phyloP scores from a whole-genome alignment of 2,329 filamentous ascomycete genomes.

The Aspergillus eucalypticola region DNA sequence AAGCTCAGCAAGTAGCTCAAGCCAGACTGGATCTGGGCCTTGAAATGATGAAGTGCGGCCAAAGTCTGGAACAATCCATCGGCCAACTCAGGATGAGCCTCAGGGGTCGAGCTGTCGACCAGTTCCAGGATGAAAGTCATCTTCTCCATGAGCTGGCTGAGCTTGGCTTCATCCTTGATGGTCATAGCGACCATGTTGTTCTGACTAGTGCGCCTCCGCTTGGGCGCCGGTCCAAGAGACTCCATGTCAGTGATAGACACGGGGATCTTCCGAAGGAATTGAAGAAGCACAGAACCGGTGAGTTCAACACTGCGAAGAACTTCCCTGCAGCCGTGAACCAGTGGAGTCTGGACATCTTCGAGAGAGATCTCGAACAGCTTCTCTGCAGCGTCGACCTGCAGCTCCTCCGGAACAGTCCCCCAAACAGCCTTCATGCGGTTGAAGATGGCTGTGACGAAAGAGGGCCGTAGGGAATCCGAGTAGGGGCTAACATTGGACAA shows the following conservation, averaged over 20 bases:
- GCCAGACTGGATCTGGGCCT: slow-evolving; percentile 77
- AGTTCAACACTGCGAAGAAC: slow-evolving; percentile 73
- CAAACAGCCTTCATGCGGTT: slow-evolving; percentile 70
- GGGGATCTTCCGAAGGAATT: slow-evolving; percentile 73
- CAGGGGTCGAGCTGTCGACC: slow-evolving; percentile 76
- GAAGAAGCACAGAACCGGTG: slow-evolving; percentile 68
- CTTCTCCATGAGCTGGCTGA: slow-evolving; percentile 69
- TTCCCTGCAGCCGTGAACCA: slow-evolving; percentile 54
- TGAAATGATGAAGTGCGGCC: slow-evolving; percentile 83
- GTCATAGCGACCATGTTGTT: slow-evolving; percentile 65
- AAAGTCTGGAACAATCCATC: slow-evolving; percentile 79
- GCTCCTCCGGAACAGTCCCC: slow-evolving; percentile 49
- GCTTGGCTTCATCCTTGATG: slow-evolving; percentile 63
- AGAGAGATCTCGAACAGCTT: slow-evolving; percentile 46
- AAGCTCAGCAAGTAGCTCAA: slow-evolving; percentile 88
- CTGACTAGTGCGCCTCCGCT: slow-evolving; percentile 76
- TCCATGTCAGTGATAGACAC: slow-evolving; percentile 68
- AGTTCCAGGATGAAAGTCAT: slow-evolving; percentile 87
- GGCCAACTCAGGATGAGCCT: slow-evolving; percentile 72
- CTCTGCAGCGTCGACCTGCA: slow-evolving; percentile 38
- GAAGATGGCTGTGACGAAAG: slow-evolving; percentile 67
- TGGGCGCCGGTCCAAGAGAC: slow-evolving; percentile 70
- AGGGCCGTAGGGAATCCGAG: slow-evolving; percentile 46
- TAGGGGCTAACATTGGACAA: slow-evolving; percentile 52
- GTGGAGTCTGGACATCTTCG: slow-evolving; percentile 26